Evolutionary conservation across 2,329 filamentous ascomycete genomes (phyloP).

Genomic region (Alternaria triticina): DNA sequence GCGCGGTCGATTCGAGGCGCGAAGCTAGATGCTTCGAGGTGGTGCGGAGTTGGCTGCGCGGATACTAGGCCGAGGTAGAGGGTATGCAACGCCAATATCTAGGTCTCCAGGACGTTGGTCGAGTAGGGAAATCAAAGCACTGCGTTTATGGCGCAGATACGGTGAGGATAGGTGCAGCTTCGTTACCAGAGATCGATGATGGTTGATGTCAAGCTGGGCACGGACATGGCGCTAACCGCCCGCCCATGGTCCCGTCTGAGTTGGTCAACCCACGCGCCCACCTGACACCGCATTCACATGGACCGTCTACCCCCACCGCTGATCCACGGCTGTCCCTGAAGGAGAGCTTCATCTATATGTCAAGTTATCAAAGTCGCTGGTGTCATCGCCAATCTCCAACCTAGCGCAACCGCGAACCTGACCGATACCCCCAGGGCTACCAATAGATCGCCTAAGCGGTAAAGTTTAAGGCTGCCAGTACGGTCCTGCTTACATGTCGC

Average conservation of each 20-base stretch:
- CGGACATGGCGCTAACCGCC: constrained; percentile 3
- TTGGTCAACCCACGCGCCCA: constrained; percentile 5
- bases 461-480: not conserved
- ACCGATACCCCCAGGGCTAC: not conserved
- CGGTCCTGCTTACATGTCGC: not conserved
- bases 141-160: constrained; percentile 6
- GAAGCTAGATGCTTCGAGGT: constrained; percentile 8
- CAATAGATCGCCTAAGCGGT: not conserved
- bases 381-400: not conserved
- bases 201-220: constrained; percentile 12
- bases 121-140: not conserved
- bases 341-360: not conserved
- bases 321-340: not conserved
- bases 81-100: not conserved
- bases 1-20: constrained; percentile 9
- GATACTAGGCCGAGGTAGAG: not conserved
- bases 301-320: not conserved
- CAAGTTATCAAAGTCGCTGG: not conserved
- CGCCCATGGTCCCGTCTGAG: constrained; percentile 10
- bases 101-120: not conserved
- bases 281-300: constrained; percentile 7
- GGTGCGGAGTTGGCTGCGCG: constrained; percentile 3
- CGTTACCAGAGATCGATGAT: constrained; percentile 12
- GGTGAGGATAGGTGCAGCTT: constrained; percentile 10
- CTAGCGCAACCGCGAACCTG: not conserved